phyloP scores from a whole-genome alignment of 192 early-diverging fungal genomes.

The Coemansia sp. region DNA sequence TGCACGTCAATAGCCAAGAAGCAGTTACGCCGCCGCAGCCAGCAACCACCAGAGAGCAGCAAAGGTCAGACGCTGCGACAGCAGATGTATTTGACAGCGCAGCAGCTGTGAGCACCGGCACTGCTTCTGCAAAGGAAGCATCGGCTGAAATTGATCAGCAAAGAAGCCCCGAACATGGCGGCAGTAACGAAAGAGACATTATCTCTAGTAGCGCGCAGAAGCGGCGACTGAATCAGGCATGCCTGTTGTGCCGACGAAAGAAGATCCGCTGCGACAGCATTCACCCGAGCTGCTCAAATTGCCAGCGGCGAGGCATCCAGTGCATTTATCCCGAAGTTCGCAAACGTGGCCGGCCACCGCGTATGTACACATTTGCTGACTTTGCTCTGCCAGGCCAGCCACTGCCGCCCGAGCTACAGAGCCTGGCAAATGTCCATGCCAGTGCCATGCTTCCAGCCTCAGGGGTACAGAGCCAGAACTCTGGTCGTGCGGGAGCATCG shows the following conservation, averaged over 20 bases:
- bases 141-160: neutral
- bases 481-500: neutral
- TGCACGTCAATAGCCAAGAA: slow-evolving; percentile 12
- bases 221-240: slow-evolving; percentile 54
- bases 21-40: slow-evolving; percentile 1
- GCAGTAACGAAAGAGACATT: slow-evolving; percentile 3
- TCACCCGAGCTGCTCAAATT: slow-evolving; percentile 51
- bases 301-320: slow-evolving; percentile 48
- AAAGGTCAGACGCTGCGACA: neutral
- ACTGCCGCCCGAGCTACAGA: slow-evolving; percentile 47
- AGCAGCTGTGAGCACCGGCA: neutral
- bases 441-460: slow-evolving; percentile 28
- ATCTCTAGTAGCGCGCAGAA: slow-evolving; percentile 25
- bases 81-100: neutral
- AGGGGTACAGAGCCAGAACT: neutral
- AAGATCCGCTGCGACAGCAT: slow-evolving; percentile 54
- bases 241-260: slow-evolving; percentile 50
- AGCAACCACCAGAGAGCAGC: slow-evolving; percentile 2
- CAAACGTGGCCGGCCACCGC: slow-evolving; percentile 49
- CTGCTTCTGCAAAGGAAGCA: neutral
- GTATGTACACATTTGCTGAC: slow-evolving; percentile 55
- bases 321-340: slow-evolving; percentile 55
- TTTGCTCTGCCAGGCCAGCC: slow-evolving; percentile 51
- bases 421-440: slow-evolving; percentile 35
- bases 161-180: slow-evolving; percentile 5